phyloP scores from a whole-genome alignment of 768 basidiomycete species.

The Dentipellis sp. region DNA sequence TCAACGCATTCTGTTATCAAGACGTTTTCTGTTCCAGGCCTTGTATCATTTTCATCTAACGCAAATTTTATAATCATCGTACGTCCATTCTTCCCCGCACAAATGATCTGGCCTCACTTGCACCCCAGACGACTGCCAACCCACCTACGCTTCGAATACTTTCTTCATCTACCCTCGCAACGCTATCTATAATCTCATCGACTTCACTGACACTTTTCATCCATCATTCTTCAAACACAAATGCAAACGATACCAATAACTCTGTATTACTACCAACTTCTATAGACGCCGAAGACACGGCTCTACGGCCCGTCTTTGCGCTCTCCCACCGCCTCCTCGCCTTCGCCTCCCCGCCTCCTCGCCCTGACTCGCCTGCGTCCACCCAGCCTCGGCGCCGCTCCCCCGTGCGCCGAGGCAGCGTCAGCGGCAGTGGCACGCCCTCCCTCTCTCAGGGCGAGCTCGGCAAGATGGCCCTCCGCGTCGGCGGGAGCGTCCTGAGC shows the following conservation, averaged over 20 bases:
- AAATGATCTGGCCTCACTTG: constrained; percentile 1
- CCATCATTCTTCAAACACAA: constrained; percentile 18
- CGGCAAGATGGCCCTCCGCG: constrained; percentile 44
- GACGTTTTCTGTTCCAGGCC: constrained; percentile 32
- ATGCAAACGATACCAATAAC: constrained; percentile 22
- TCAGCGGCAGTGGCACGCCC: constrained; percentile 9
- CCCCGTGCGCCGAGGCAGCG: constrained; percentile 6
- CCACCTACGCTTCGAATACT: constrained; percentile 49
- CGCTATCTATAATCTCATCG: constrained; percentile 40
- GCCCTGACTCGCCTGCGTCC: constrained; percentile 13
- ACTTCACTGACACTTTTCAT: constrained; percentile 37
- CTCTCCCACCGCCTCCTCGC: constrained; percentile 57
- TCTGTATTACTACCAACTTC: constrained; percentile 30
- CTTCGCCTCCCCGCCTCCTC: constrained; percentile 34
- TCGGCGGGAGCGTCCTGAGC: constrained; percentile 52
- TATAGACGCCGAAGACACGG: constrained; percentile 2
- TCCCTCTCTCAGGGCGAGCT: constrained; percentile 38
- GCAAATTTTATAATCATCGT: constrained; percentile 49
- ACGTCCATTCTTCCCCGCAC: constrained; percentile 18
- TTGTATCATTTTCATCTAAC: constrained; percentile 37
- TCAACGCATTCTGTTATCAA: constrained; percentile 41
- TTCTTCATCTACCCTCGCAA: constrained; percentile 43
- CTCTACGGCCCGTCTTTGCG: constrained; percentile 45
- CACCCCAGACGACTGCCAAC: constrained; percentile 42
- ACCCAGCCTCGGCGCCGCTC: constrained; percentile 12